Conservation (phyloP, 768 basidiomycete genomes). For the Hemileccinum rubropunctum region DNA sequence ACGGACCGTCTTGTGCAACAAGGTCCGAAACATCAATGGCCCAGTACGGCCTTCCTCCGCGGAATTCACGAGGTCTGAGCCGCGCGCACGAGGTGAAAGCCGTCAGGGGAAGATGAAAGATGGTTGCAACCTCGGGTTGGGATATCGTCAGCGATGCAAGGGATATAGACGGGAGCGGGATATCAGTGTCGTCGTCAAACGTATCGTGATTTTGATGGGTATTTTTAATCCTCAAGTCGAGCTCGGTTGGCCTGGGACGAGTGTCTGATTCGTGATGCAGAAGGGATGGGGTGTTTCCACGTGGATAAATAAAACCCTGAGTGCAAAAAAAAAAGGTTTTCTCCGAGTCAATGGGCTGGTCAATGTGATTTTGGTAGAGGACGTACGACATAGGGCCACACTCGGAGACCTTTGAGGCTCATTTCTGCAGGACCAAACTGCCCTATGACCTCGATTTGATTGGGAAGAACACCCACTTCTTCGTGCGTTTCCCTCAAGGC, state of each 20-base stretch:
- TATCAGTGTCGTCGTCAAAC: constrained; percentile 23
- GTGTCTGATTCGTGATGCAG: too few relatives aligned
- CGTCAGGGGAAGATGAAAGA: constrained; percentile 69
- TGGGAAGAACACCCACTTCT: constrained; percentile 63
- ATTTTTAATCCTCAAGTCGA: neutral
- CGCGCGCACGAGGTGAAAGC: constrained; percentile 47
- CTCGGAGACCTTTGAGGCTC: constrained; percentile 56
- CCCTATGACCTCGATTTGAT: constrained; percentile 64
- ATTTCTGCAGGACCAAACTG: constrained; percentile 59
- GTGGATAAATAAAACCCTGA: neutral
- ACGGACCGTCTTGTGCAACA: constrained; percentile 24
- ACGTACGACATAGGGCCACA: constrained; percentile 78
- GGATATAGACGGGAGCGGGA: constrained; percentile 59
- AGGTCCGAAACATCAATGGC: constrained; percentile 68
- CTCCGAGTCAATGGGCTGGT: neutral
- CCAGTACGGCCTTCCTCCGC: constrained; percentile 54
- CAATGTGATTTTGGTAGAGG: neutral
- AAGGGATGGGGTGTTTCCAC: too few relatives aligned
- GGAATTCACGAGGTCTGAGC: constrained; percentile 53
- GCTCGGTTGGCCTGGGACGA: neutral
- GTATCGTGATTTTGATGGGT: neutral
- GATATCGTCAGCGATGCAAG: constrained; percentile 52
- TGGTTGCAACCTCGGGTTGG: constrained; percentile 59
- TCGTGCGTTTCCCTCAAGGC: constrained; percentile 75
- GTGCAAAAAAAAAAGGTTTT: neutral